Base-by-base conservation (phyloP, 306 rosid genomes). In the Castanea crenata region DNA sequence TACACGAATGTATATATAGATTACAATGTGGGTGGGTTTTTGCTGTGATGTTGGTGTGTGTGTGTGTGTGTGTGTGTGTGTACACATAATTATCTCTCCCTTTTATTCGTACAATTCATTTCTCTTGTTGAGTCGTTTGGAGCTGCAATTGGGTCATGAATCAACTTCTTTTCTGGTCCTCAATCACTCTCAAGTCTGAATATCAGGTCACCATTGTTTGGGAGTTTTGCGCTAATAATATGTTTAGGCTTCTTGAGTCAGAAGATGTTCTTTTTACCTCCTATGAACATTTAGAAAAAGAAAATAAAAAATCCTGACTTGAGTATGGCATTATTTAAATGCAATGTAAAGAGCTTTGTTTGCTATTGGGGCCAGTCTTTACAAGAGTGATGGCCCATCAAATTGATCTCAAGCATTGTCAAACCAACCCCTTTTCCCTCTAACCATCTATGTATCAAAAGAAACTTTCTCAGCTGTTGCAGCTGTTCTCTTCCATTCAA, bases 241-340 rank as follows among this genome's bases (percentile, higher is more conserved):
- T 62, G 73, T 67, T 84, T 73, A 68, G 8, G 23, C 11, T 51
- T 58, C 55, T 73, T 76, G 15, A 65, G 54, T 57, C 18, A 14
- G 21, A 35, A 69, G 65, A 25, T 52, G 15, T 31, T 56, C 78
- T 14, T 21, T 76, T 61, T 41, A 69, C 56, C 56, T 41, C 18
- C 56, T 21, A 69, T 38, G 31, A 59, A 23, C 65, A 59, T 59
- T 59, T 59, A 23, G 13, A 59, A 59, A 10, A 27, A 29, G 16
- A 23, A 58, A 35, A 64, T 29, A 20, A 31, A 31, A 21, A 64
- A 15, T 62, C 29, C 68, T 62, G n/a, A 27, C 38, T 62, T 4
- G 38, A 23, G 68, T 62, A 12, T 27, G 11, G 35, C 35, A 2
- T 61, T 1, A 25, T 25, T 61, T 61, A 61, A 61, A 61, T 61